These are phyloP conservation scores for Calonectria pseudoreteaudii DNA, from an alignment of 2,329 filamentous ascomycete genomes.

Conservation along the genomic window DNA sequence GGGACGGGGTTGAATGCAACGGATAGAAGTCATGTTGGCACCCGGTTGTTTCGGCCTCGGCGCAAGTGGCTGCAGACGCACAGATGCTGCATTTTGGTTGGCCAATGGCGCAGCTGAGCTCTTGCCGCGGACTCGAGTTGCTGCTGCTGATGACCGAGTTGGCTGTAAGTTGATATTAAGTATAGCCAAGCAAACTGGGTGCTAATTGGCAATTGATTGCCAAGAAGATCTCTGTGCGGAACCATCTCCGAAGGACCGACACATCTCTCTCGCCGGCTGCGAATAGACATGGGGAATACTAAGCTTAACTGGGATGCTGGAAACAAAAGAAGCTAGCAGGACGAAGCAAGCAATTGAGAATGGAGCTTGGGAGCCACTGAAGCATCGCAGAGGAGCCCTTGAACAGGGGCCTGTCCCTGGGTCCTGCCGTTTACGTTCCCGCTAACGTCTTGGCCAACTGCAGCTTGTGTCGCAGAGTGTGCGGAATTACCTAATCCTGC, in stretches of 20 bases:
- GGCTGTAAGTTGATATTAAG: too few species aligned
- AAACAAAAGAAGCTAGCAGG: neutral
- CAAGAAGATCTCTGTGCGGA: neutral
- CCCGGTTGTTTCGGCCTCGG: neutral
- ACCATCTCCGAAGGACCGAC: neutral
- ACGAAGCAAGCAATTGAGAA: neutral
- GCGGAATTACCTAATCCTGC: constrained; percentile 11
- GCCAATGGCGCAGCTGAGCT: neutral
- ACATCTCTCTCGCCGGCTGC: neutral
- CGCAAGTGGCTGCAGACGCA: neutral
- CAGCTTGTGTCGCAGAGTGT: neutral
- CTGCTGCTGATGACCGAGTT: neutral
- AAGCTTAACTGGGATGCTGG: neutral
- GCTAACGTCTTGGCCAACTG: neutral
- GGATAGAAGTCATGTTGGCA: neutral
- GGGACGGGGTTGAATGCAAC: neutral
- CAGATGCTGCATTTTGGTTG: neutral
- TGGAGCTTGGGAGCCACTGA: neutral
- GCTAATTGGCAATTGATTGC: neutral
- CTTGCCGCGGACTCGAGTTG: neutral
- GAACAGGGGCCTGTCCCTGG: neutral
- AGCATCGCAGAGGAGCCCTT: neutral
- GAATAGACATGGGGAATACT: neutral
- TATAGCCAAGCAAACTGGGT: neutral
- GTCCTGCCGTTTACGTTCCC: neutral